Evolutionary conservation across 495 filamentous ascomycete species (phyloP), one percentile per base, ranked within the genome.

Genomic region (Talaromyces borbonicus): DNA sequence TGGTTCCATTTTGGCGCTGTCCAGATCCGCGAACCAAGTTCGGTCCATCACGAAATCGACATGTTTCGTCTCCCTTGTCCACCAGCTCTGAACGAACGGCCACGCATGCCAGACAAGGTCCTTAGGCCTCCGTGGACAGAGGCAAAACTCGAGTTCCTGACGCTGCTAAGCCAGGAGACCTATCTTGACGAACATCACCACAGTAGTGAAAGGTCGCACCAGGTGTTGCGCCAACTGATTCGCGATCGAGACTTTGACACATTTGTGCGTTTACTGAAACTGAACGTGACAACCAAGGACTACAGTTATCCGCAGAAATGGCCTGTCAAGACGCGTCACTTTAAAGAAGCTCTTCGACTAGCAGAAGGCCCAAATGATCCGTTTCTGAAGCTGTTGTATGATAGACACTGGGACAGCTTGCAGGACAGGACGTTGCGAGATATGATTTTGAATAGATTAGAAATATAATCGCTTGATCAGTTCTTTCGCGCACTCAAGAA

Each of bases 61-160:
- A 46, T 58, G 3, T 67, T 62, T 40, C 58, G 56, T 12, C 55
- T 71, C 7, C 68, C 68, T 0, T 48, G 16, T 26, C 57, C 55
- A 31, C 43, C 43, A 2, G 47, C 53, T 0, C 25, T 39, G 12
- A 40, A 52, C 0, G 43, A 56, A 4, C 56, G 54, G 5, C 50
- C 52, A 0, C 60, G 58, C n/a, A 59, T 72, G 15, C 68, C 68
- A 0, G 56, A 63, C 15, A 70, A 69, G 48, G 36, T 75, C 2
- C 57, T 75, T 2, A 50, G 54, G 15, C 43, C 58, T 1, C 72
- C 72, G 5, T 75, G 69, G 69, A 67, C 65, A 1, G 47, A 55
- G 2, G 14, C 52, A 4, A 69, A 72, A 36, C 54, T 69, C 9
- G 58, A 66, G 9, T 71, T 75, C 27, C 56, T 75, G 0, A 48